phyloP scores from a whole-genome alignment of 2,329 filamentous ascomycete genomes.

The Ceratocystis eucalypticola region DNA sequence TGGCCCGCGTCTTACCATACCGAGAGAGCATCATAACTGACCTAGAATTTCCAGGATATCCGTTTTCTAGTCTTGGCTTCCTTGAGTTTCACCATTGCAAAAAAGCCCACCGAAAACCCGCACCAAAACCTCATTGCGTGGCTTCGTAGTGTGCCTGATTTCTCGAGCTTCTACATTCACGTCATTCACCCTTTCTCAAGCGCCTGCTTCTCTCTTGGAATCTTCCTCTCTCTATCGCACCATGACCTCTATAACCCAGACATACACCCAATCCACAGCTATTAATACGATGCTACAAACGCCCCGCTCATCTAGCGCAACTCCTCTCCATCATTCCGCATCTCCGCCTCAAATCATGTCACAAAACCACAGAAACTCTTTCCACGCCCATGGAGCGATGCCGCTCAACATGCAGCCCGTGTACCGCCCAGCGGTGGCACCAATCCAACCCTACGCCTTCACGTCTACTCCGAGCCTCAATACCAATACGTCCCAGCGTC shows the following conservation, averaged over 20 bases:
- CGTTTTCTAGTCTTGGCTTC: background rate
- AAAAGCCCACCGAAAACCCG: too few species aligned
- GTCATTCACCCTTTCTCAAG: background rate
- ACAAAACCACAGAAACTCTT: constrained; percentile 36
- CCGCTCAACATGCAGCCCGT: constrained; percentile 11
- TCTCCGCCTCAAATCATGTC: constrained; percentile 38
- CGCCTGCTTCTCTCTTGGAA: background rate
- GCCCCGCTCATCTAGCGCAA: constrained; percentile 50
- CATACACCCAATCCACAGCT: constrained; percentile 59
- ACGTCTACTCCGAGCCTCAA: constrained; percentile 54
- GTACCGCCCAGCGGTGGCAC: constrained; percentile 28
- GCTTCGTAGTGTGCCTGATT: background rate
- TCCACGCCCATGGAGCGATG: constrained; percentile 36
- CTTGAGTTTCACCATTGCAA: too few species aligned
- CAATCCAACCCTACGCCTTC: constrained; percentile 66
- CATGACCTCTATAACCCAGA: constrained; percentile 78
- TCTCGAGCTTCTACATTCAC: background rate
- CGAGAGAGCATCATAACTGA: background rate
- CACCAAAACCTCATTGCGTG: background rate
- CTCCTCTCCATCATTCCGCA: constrained; percentile 34
- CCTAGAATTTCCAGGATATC: background rate
- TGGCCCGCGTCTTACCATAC: background rate
- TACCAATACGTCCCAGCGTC: constrained; percentile 37
- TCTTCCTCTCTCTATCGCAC: constrained; percentile 16
- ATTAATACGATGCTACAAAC: constrained; percentile 63